phyloP scores from a whole-genome alignment of 2,329 filamentous ascomycete genomes.

The Furcasterigmium furcatum region DNA sequence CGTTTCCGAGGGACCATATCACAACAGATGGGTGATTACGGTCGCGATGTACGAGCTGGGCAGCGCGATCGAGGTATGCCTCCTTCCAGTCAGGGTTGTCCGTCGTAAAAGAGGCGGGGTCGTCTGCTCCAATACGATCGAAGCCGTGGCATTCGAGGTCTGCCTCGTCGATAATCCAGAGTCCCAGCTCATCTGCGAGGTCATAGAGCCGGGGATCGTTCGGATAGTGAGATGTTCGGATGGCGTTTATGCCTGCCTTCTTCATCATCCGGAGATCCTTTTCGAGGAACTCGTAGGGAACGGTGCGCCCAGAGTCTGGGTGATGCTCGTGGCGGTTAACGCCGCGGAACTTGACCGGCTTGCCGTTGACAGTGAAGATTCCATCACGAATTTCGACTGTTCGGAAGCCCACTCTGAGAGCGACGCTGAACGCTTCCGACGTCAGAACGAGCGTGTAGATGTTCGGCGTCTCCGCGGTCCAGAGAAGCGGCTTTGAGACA shows the following conservation, averaged over 20 bases:
- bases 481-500: conserved; percentile 47
- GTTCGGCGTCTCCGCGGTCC: conserved; percentile 66
- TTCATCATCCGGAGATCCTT: conserved; percentile 66
- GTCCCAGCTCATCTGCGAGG: conserved; percentile 58
- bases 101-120: conserved; percentile 48
- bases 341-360: conserved; percentile 62
- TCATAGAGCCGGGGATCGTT: conserved; percentile 59
- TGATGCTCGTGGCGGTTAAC: conserved; percentile 72
- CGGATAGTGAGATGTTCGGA: conserved; percentile 65
- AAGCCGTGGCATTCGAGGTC: conserved; percentile 56
- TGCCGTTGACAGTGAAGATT: conserved; percentile 62
- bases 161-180: conserved; percentile 60
- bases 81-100: conserved; percentile 59
- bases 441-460: conserved; percentile 51
- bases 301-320: conserved; percentile 55
- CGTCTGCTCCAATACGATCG: conserved; percentile 26
- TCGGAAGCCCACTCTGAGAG: conserved; percentile 63
- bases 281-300: conserved; percentile 56
- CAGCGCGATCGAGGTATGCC: conserved; percentile 64
- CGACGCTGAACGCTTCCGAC: no score
- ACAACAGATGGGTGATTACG: conserved; percentile 62
- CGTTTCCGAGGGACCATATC: conserved; percentile 71
- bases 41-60: conserved; percentile 58
- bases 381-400: conserved; percentile 57
- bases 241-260: conserved; percentile 64